Base-by-base conservation (phyloP, 2,329 filamentous ascomycete genomes). In the Dactylellina haptotyla region DNA sequence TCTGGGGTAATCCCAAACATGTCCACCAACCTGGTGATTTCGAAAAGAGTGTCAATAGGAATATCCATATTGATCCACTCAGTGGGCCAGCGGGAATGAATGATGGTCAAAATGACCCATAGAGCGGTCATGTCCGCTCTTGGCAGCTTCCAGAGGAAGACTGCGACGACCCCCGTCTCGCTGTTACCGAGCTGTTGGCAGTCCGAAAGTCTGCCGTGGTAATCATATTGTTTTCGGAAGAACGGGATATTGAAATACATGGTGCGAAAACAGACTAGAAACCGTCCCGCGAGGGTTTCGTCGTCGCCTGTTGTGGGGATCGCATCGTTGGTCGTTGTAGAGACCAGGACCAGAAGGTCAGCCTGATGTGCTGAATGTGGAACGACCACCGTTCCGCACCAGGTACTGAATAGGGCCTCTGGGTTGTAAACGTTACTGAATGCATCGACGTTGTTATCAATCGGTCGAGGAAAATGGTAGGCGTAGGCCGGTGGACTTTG, bases 101-200 rank as follows among this genome's bases (percentile, higher is more conserved):
- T 6, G 25, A 66, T 66, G 14, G 54, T 73, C 10, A 73, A 12
- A 14, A 73, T 32, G 9, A 66, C 26, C 54, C 61, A 73, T 4
- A 56, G 20, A 3, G 61, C 62, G 0, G 39, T 61, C 9, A 73
- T n/a, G 16, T 57, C 39, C 0, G 50, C 20, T 18, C 43, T 16
- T 10, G 61, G 69, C 0, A 73, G 16, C 6, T 53, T 34, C 46
- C 62, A 57, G 2, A 48, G 39, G 23, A 66, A 56, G n/a, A 73
- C 37, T 1, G 18, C 53, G 32, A 34, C 61, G 6, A 65, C 8
- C 14, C 53, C 43, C 1, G 6, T 34, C 3, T 10, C 8, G 1
- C 9, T 10, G 16, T 26, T 8, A 2, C 58, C 18, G n/a, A 63
- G 16, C 5, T 18, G 28, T 18, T 72, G 67, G 20, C 26, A 53